These are phyloP conservation scores for Penicillium dipodomyicola DNA, from an alignment of 495 filamentous ascomycete species.

Conservation along the genomic window DNA sequence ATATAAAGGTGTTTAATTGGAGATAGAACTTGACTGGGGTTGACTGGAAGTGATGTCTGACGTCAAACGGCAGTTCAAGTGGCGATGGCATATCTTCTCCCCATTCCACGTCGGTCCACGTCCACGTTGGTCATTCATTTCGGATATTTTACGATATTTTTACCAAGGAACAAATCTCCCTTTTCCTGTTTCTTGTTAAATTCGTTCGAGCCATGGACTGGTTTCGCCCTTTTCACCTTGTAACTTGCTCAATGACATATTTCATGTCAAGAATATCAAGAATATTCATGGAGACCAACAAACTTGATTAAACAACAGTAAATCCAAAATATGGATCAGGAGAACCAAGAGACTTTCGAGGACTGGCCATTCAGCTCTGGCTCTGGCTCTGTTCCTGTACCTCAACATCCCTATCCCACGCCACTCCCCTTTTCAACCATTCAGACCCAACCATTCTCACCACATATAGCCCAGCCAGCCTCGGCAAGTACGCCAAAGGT, in stretches of 20 bases:
- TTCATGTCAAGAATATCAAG: too few relatives aligned
- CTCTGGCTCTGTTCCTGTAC: background rate
- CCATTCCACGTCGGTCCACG: background rate
- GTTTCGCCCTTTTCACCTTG: too few relatives aligned
- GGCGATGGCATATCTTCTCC: constrained; percentile 1
- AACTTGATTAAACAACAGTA: too few relatives aligned
- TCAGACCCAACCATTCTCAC: background rate
- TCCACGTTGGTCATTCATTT: too few relatives aligned
- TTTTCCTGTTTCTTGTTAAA: background rate
- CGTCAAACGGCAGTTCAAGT: background rate
- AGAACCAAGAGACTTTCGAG: background rate
- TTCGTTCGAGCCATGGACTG: too few relatives aligned
- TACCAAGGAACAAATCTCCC: background rate
- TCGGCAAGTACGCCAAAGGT: constrained; percentile 23
- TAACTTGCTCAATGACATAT: too few relatives aligned
- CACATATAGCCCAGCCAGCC: constrained; percentile 3
- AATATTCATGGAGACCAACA: too few relatives aligned
- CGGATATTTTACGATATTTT: too few relatives aligned
- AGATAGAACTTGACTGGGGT: background rate
- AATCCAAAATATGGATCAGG: too few relatives aligned
- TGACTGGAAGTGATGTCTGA: background rate
- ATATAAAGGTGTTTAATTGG: too few relatives aligned
- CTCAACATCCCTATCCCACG: constrained; percentile 2
- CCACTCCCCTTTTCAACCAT: background rate
- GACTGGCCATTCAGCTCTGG: background rate